Base-by-base conservation (phyloP, 1,284 basidiomycete species). In the Ustilago lituana region DNA sequence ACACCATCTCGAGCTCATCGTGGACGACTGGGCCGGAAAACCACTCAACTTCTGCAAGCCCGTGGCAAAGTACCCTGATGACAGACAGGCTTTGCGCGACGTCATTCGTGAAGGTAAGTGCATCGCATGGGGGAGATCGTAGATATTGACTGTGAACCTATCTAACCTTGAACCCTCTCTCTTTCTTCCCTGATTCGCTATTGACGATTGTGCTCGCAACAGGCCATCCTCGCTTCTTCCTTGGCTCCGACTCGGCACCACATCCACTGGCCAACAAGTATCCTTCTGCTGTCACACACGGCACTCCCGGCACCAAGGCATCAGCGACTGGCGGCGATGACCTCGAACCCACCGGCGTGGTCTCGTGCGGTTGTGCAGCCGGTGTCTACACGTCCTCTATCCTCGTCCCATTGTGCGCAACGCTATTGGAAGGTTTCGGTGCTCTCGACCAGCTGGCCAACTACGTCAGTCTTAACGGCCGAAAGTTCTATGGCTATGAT, bases 11-110 rank as follows among this genome's bases (percentile, higher is more conserved):
- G 89, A 88, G 35, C 86, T 99, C 54, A 95, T 92, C 1, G 93
- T 98, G 8, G 96, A 99, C 83, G 92, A 96, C 78, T 98, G 95
- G 89, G 94, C 94, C 1, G 93, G 94, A 6, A 94, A 98, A 83
- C 89, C 92, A 0, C 92, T 92, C 87, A 89, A 97, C 82, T 99
- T 92, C 83, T 98, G 96, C 87, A 99, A 98, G 84, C 96, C 96
- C 0, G 91, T 99, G 20, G 95, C 96, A 24, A 99, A 99, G 84
- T 94, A 89, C 78, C 94, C 94, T 4, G 90, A 91, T 71, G 96
- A 99, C 83, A 87, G 95, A 24, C 84, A 88, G 73, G 94, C 96
- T 10, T 84, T 99, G 52, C 88, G 89, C 54, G 87, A 91, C 20
- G 89, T 94, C 33, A 88, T 98, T 52, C 86, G 85, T 63, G 52